These are phyloP conservation scores for Globisporangium iwayamae DNA, from an alignment of 352 stramenopile species.

Conservation along the genomic window DNA sequence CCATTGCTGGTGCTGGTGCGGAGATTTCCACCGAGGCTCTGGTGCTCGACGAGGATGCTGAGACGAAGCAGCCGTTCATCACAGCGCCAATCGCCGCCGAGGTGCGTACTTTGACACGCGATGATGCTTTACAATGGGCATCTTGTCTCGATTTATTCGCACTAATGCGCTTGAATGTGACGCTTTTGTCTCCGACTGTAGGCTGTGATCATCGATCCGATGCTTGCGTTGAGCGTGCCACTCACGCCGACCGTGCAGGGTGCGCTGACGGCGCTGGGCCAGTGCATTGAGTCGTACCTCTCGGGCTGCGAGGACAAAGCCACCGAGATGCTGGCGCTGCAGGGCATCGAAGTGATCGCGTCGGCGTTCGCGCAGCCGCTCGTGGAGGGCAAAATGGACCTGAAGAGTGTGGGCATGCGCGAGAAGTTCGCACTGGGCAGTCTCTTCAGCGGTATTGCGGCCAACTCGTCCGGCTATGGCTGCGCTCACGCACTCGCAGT, in stretches of 20 bases:
- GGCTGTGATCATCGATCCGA: slow-evolving; percentile 66
- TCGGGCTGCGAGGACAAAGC: slow-evolving; percentile 39
- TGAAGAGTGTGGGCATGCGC: slow-evolving; percentile 50
- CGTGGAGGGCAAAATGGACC: slow-evolving; percentile 56
- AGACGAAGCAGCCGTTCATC: slow-evolving; percentile 53
- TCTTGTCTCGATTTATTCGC: too few relatives aligned
- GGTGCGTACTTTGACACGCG: too few relatives aligned
- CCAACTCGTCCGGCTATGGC: slow-evolving; percentile 52
- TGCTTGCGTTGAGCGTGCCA: slow-evolving; percentile 60
- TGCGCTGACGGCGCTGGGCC: slow-evolving; percentile 54
- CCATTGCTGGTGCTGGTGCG: slow-evolving; percentile 45
- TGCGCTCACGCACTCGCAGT: slow-evolving; percentile 53
- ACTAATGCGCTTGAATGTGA: too few relatives aligned
- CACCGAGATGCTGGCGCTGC: slow-evolving; percentile 42
- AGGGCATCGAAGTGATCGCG: slow-evolving; percentile 57
- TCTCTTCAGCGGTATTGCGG: slow-evolving; percentile 48
- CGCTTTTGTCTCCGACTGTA: too few relatives aligned
- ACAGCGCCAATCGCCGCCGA: slow-evolving; percentile 39
- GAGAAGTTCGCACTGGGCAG: slow-evolving; percentile 55
- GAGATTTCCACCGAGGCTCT: slow-evolving; percentile 51
- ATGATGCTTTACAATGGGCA: too few relatives aligned
- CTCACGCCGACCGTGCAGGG: slow-evolving; percentile 51
- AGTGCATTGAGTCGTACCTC: slow-evolving; percentile 77
- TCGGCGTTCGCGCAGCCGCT: slow-evolving; percentile 49
- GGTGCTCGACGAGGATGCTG: slow-evolving; percentile 61